Evolutionary conservation across 305 asterid species (phyloP).

Genomic region (Petunia hybrid): DNA sequence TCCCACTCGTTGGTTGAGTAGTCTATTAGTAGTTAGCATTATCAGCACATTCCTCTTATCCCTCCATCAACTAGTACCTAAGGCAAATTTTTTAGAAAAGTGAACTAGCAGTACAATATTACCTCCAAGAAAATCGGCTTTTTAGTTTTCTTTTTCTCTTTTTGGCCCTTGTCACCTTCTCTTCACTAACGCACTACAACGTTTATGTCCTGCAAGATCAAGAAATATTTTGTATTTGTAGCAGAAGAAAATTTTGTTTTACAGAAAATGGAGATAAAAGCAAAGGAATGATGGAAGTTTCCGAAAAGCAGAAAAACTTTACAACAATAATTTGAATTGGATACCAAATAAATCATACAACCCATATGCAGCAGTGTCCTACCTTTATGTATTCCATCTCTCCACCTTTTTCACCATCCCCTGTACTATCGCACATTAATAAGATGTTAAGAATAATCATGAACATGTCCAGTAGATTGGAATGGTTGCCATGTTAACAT

Average conservation of each 20-base stretch:
- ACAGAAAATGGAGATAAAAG: conserved; percentile 32
- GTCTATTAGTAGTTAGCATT: conserved; percentile 45
- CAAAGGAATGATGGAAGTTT: conserved; percentile 53
- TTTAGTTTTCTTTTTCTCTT: not conserved
- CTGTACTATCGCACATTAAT: conserved; percentile 45
- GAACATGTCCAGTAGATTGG: conserved; percentile 46
- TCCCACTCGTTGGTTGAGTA: conserved; percentile 55
- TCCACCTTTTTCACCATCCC: conserved; percentile 49
- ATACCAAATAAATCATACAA: conserved; percentile 49
- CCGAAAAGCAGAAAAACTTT: conserved; percentile 50
- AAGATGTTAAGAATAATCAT: conserved; percentile 52
- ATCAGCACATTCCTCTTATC: conserved; percentile 39
- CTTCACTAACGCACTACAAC: not conserved
- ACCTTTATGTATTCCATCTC: conserved; percentile 46
- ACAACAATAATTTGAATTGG: conserved; percentile 51
- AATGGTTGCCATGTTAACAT: conserved; percentile 36
- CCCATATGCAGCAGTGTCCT: conserved; percentile 62
- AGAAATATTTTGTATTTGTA: conserved; percentile 1
- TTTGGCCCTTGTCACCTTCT: conserved; percentile 4
- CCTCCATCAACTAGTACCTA: conserved; percentile 39
- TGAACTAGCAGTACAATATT: conserved; percentile 29
- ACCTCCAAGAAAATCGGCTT: conserved; percentile 16
- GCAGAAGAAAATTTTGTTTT: not conserved
- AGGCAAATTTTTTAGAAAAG: conserved; percentile 23
- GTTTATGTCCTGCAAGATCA: not conserved